Evolutionary conservation across 2,329 filamentous ascomycete species (phyloP).

Genomic region (Paraphoma chrysanthemicola): DNA sequence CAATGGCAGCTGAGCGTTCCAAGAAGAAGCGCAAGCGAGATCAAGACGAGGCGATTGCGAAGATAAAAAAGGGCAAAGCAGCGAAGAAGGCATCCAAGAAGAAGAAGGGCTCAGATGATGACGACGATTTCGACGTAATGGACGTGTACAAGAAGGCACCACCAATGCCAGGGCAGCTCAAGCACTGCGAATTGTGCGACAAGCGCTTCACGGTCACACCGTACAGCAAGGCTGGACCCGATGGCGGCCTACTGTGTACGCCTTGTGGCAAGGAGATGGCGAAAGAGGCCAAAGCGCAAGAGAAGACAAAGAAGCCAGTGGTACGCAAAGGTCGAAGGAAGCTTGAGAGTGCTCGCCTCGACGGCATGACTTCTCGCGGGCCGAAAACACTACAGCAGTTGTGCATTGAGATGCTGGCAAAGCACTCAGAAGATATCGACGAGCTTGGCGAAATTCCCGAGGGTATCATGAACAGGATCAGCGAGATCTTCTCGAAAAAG

Average conservation of each 20-base stretch:
- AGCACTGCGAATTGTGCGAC: conserved; percentile 83
- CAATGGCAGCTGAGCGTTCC: conserved; percentile 51
- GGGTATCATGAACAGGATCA: conserved; percentile 62
- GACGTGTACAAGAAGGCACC: conserved; percentile 64
- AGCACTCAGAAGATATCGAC: conserved; percentile 69
- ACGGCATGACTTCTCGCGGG: conserved; percentile 71
- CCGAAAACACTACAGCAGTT: conserved; percentile 72
- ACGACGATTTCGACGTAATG: conserved; percentile 55
- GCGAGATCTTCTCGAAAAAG: conserved; percentile 70
- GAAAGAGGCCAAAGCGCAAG: conserved; percentile 68
- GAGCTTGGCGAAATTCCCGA: conserved; percentile 69
- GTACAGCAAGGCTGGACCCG: conserved; percentile 81
- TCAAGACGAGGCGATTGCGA: conserved; percentile 56
- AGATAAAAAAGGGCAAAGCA: conserved; percentile 58
- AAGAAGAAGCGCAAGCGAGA: conserved; percentile 67
- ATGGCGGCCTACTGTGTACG: conserved; percentile 85
- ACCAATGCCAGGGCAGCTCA: conserved; percentile 81
- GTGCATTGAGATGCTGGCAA: conserved; percentile 69
- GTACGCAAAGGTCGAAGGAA: conserved; percentile 72
- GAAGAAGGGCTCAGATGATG: conserved; percentile 51
- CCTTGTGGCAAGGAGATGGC: conserved; percentile 79
- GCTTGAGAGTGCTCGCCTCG: conserved; percentile 82
- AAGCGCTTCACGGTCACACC: conserved; percentile 93
- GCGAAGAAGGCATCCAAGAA: conserved; percentile 54
- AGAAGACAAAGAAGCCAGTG: conserved; percentile 65